Conservation (phyloP, 305 asterid genomes). For the Salvia sclarea region DNA sequence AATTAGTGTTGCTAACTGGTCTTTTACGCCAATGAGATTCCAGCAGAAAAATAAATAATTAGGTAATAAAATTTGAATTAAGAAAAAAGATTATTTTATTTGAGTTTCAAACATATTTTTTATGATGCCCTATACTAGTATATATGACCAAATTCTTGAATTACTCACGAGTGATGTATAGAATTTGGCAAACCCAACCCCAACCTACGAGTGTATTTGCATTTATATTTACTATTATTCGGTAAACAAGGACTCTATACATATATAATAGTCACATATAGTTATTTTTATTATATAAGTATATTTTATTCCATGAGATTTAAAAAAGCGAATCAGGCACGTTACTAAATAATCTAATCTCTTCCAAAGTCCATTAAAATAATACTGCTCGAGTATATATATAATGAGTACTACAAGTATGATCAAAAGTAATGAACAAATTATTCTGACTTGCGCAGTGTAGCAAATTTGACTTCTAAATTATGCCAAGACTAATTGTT, state of each 20-base stretch:
- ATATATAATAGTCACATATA: neutral
- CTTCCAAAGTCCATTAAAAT: neutral
- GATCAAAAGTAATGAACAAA: neutral
- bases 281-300: neutral
- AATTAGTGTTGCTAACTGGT: neutral
- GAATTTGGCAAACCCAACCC: neutral
- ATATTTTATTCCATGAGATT: neutral
- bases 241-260: neutral
- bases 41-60: neutral
- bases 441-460: neutral
- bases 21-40: slow-evolving; percentile 4
- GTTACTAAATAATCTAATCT: neutral
- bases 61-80: neutral
- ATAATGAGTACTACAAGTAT: neutral
- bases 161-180: neutral
- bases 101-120: too few species aligned
- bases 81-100: neutral
- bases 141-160: neutral
- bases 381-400: neutral
- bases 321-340: neutral
- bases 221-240: neutral
- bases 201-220: too few species aligned
- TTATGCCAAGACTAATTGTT: neutral
- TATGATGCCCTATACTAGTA: too few species aligned
- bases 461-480: slow-evolving; percentile 16